These are phyloP conservation scores for Grosmannia huntii DNA, from an alignment of 2,329 filamentous ascomycete genomes.

Conservation along the genomic window DNA sequence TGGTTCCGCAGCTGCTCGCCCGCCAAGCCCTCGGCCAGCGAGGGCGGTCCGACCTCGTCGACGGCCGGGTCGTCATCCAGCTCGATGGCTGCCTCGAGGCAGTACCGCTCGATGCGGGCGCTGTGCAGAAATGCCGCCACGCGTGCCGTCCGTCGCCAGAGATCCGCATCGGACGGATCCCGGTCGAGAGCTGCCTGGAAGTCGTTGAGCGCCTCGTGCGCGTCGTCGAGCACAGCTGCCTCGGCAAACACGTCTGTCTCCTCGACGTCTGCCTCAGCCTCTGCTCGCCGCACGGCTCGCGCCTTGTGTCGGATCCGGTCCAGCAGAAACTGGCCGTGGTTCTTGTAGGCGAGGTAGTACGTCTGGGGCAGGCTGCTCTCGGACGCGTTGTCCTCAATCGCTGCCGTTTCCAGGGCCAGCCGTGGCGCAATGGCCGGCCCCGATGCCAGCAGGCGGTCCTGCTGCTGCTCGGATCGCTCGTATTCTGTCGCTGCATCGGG, in stretches of 20 bases:
- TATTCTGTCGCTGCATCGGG: conserved; percentile 80
- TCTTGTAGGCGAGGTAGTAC: conserved; percentile 88
- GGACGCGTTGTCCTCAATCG: conserved; percentile 55
- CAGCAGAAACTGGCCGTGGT: conserved; percentile 83
- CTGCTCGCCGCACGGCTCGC: conserved; percentile 14
- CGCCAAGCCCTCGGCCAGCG: conserved; percentile 49
- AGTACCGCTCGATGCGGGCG: conserved; percentile 44
- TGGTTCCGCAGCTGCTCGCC: conserved; percentile 48
- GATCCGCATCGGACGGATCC: conserved; percentile 53
- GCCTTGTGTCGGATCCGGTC: conserved; percentile 52
- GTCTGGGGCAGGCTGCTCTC: conserved; percentile 79
- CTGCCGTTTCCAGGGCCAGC: conserved; percentile 43
- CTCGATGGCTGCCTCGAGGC: conserved; percentile 53
- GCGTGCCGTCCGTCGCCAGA: conserved; percentile 48
- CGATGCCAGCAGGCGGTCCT: conserved; percentile 32
- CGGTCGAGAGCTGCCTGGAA: conserved; percentile 48
- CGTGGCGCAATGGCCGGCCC: conserved; percentile 35
- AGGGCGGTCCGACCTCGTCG: conserved; percentile 49
- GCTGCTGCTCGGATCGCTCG: conserved; percentile 51
- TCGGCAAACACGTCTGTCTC: conserved; percentile 18
- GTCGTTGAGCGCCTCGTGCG: conserved; percentile 37
- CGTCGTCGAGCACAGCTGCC: conserved; percentile 23
- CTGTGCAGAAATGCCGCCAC: conserved; percentile 47
- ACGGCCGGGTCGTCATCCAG: conserved; percentile 53
- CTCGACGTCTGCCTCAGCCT: not conserved